phyloP scores from a whole-genome alignment of 345 rosid genomes.

The Excoecaria agallocha region DNA sequence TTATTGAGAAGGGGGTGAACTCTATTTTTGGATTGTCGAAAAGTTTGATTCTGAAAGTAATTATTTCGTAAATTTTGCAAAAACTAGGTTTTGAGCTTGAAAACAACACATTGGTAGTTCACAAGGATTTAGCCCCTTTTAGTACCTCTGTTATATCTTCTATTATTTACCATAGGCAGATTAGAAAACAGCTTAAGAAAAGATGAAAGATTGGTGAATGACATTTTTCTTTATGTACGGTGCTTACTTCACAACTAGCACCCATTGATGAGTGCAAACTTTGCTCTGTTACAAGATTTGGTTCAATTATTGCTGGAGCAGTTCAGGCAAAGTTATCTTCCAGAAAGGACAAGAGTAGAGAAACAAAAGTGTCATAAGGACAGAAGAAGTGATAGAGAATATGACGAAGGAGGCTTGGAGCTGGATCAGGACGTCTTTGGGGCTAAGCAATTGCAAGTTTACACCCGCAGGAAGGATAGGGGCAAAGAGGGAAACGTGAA shows the following conservation, averaged over 20 bases:
- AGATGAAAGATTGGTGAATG: background rate
- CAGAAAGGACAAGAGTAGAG: slow-evolving; percentile 42
- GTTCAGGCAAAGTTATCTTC: slow-evolving; percentile 49
- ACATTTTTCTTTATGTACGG: background rate
- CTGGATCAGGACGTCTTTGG: too few species aligned
- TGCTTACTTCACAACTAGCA: slow-evolving; percentile 17
- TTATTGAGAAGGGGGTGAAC: too few species aligned
- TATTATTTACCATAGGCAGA: background rate
- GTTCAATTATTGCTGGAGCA: slow-evolving; percentile 74
- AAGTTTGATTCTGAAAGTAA: background rate
- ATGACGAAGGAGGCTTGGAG: too few species aligned
- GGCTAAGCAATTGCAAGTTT: too few species aligned
- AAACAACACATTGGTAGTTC: background rate
- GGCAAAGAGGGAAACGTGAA: too few species aligned
- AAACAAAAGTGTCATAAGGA: slow-evolving; percentile 16
- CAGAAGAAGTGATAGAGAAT: too few species aligned
- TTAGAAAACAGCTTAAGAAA: background rate
- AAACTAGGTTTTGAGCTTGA: background rate
- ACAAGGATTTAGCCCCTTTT: background rate
- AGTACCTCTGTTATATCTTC: background rate
- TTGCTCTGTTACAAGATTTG: slow-evolving; percentile 49
- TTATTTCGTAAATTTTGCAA: background rate
- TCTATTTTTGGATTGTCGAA: background rate
- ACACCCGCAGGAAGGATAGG: too few species aligned
- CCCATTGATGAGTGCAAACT: slow-evolving; percentile 10